Conservation (phyloP, 1,139 yeast genomes). For the Pichia sp. region DNA sequence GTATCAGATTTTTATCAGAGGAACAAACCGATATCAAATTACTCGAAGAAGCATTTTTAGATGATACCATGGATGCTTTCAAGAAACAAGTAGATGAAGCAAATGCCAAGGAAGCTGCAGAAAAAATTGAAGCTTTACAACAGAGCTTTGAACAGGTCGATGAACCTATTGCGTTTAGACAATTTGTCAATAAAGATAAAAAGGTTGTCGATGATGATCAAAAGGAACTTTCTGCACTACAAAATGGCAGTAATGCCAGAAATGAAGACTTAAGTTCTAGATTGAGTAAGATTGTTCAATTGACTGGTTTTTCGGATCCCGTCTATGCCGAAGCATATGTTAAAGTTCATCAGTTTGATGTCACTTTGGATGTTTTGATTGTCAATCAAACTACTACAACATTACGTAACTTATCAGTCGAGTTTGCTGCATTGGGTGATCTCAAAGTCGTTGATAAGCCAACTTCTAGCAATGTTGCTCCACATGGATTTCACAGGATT, state of each 20-base stretch:
- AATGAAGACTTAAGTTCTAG: slow-evolving; percentile 64
- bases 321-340: slow-evolving; percentile 97
- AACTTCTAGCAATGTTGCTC: slow-evolving; percentile 86
- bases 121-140: slow-evolving; percentile 51
- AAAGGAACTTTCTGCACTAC: slow-evolving; percentile 36
- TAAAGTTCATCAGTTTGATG: slow-evolving; percentile 92
- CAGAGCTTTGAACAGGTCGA: slow-evolving; percentile 76
- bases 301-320: slow-evolving; percentile 97
- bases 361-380: slow-evolving; percentile 83
- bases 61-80: slow-evolving; percentile 83
- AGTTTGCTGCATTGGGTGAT: slow-evolving; percentile 95
- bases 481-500: slow-evolving; percentile 89
- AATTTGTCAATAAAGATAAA: slow-evolving; percentile 48
- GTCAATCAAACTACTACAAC: slow-evolving; percentile 94
- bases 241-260: slow-evolving; percentile 34
- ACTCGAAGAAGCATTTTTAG: slow-evolving; percentile 70
- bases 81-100: slow-evolving; percentile 38
- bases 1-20: slow-evolving; percentile 70
- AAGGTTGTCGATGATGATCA: slow-evolving; percentile 34
- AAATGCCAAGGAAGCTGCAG: slow-evolving; percentile 44
- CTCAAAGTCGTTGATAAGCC: slow-evolving; percentile 92
- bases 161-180: slow-evolving; percentile 76
- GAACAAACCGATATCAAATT: slow-evolving; percentile 33
- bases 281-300: slow-evolving; percentile 80
- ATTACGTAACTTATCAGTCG: slow-evolving; percentile 84